phyloP scores from a whole-genome alignment of 1,284 basidiomycete genomes.

The Ustilago xerochloae region DNA sequence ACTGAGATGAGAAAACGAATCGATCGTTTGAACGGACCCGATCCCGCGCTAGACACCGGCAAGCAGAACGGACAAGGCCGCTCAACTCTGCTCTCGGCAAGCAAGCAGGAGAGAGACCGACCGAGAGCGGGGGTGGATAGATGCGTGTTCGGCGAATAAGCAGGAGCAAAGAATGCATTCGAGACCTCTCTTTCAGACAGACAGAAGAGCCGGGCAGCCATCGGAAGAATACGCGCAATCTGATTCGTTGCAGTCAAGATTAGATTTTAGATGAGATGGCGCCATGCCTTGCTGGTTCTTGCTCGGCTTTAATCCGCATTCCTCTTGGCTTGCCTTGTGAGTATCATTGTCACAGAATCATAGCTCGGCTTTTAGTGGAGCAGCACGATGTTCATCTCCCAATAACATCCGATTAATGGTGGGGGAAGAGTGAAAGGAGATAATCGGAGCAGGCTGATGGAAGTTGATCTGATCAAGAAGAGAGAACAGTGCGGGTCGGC shows the following conservation, averaged over 20 bases:
- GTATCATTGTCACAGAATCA: no score
- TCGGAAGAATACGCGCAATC: conserved; percentile 8
- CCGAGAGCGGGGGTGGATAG: no score
- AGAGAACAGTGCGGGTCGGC: neutral
- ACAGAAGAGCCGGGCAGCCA: neutral
- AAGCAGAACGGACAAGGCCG: conserved; percentile 3
- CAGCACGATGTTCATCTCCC: no score
- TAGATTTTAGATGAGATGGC: conserved; percentile 17
- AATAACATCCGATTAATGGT: no score
- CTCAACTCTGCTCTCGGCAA: neutral
- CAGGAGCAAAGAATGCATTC: neutral
- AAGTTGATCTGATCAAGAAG: conserved; percentile 2
- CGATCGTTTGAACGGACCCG: no score
- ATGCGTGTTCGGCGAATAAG: conserved; percentile 1
- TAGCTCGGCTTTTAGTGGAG: no score
- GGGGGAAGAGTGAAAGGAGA: no score
- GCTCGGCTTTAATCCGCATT: no score
- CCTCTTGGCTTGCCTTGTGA: no score
- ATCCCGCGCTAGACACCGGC: neutral
- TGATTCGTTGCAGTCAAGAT: conserved; percentile 25
- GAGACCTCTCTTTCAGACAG: neutral
- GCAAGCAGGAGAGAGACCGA: no score
- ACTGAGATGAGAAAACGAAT: no score
- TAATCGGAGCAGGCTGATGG: neutral
- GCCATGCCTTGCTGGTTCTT: neutral